phyloP scores from a whole-genome alignment of 257 asterid species.

The Penstemon eatonii region DNA sequence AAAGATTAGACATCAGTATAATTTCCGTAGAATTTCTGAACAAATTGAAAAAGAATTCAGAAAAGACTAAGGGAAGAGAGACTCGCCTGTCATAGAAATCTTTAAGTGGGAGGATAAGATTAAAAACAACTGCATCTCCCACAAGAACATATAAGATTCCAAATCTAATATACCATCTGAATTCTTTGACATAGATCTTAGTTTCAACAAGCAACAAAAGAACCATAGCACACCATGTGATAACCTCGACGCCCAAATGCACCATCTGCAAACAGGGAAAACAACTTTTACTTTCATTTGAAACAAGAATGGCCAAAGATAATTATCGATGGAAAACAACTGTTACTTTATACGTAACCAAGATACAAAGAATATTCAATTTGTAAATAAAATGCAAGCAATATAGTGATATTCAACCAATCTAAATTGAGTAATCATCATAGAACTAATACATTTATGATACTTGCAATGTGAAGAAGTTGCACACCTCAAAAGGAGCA shows the following conservation, averaged over 20 bases:
- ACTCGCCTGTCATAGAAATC: constrained; percentile 56
- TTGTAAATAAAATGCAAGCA: neutral
- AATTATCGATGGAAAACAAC: neutral
- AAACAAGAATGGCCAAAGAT: constrained; percentile 10
- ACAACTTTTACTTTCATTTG: constrained; percentile 12
- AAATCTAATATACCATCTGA: constrained; percentile 84
- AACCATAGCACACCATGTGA: constrained; percentile 73
- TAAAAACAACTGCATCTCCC: constrained; percentile 72
- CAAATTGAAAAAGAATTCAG: constrained; percentile 1
- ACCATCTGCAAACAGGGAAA: constrained; percentile 52
- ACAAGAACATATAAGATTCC: constrained; percentile 64
- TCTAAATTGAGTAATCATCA: neutral
- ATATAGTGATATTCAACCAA: neutral
- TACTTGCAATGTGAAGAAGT: constrained; percentile 15
- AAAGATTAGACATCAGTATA: neutral
- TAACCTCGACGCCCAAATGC: constrained; percentile 55
- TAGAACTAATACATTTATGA: neutral
- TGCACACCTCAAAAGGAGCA: constrained; percentile 77
- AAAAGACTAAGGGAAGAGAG: constrained; percentile 22
- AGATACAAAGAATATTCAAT: neutral
- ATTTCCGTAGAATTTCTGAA: constrained; percentile 1
- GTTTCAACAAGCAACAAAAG: constrained; percentile 66
- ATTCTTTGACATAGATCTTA: constrained; percentile 63
- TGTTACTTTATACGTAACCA: neutral
- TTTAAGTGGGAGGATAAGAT: constrained; percentile 49